Base-by-base conservation (phyloP, 1,284 basidiomycete genomes). In the Trichosporon inkin region DNA sequence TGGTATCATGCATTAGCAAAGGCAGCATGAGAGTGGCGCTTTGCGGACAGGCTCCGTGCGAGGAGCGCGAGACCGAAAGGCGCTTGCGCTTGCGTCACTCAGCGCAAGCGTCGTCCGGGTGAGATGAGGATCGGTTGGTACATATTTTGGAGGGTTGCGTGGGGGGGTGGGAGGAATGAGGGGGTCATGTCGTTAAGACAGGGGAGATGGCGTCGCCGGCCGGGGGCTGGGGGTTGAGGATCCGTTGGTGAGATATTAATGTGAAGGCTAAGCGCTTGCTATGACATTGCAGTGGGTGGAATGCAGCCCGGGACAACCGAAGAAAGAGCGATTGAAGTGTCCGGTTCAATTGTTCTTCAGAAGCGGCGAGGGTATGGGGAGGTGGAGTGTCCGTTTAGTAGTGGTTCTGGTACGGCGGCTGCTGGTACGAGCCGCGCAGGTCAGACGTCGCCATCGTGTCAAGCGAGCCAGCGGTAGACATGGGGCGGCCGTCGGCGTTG, bases 1-100 rank as follows among this genome's bases (percentile, higher is more conserved):
- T 49, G 44, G 44, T 49, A 49, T 49, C 44, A 49, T 49, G 44
- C 44, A 49, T 32, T 32, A 24, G 44, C 44, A 16, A 49, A 28
- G 24, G 44, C 44, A 49, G 44, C 28, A 32, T 32, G 28, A 8
- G 28, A 8, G 5, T 32, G 28, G 28, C 28, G 28, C 28, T 32
- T 32, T 32, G 28, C 28, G 28, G 28, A 32, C 28, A 32, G 28
- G 28, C 28, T 32, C 28, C 28, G 28, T 32, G 28, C 28, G 28
- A 32, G 28, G 28, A 32, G 28, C 28, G 28, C 28, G 28, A 32
- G 28, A 4, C 28, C 28, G 5, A 32, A 8, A 8, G 4, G 8
- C 28, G 28, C 28, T 32, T 4, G 28, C 28, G 5, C 5, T 32
- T 32, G 28, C 28, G 28, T 8, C 28, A 8, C 44, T 49, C 28